Conservation (phyloP, 1,284 basidiomycete genomes). For the Exobasidium rhododendri region DNA sequence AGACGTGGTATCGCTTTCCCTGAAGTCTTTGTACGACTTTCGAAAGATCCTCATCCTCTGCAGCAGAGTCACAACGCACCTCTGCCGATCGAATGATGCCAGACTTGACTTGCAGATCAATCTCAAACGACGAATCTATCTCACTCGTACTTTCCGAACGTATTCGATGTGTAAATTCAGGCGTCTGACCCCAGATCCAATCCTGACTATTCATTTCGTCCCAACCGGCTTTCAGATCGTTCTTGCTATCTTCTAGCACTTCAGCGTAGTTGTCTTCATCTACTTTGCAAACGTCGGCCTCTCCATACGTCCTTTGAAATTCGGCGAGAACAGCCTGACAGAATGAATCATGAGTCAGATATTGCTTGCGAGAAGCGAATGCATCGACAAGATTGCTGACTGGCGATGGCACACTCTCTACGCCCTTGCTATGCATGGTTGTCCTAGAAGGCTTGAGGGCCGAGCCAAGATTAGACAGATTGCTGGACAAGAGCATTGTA, state of each 20-base stretch:
- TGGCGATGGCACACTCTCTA: slow-evolving; percentile 85
- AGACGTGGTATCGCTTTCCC: slow-evolving; percentile 29
- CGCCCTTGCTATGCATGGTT: slow-evolving; percentile 73
- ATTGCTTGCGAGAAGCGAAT: slow-evolving; percentile 55
- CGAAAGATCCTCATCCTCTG: slow-evolving; percentile 17
- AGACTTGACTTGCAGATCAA: slow-evolving; percentile 6
- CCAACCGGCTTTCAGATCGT: slow-evolving; percentile 22
- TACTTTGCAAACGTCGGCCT: neutral
- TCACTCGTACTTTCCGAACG: slow-evolving; percentile 11
- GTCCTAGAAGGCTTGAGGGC: slow-evolving; percentile 65
- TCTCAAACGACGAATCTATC: slow-evolving; percentile 8
- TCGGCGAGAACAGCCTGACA: slow-evolving; percentile 68
- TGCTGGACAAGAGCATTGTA: slow-evolving; percentile 79
- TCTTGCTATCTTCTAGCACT: slow-evolving; percentile 12
- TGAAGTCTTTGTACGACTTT: slow-evolving; percentile 16
- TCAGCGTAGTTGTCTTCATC: neutral
- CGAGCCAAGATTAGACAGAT: slow-evolving; percentile 34
- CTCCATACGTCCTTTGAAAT: slow-evolving; percentile 67
- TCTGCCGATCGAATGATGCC: slow-evolving; percentile 2
- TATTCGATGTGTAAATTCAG: slow-evolving; percentile 69
- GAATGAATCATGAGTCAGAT: slow-evolving; percentile 69
- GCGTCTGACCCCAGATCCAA: slow-evolving; percentile 91
- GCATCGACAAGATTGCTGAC: slow-evolving; percentile 74
- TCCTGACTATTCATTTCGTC: slow-evolving; percentile 70
- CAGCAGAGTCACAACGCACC: slow-evolving; percentile 12